phyloP scores from a whole-genome alignment of 495 filamentous ascomycete species.

The Penicillium coprophilum region DNA sequence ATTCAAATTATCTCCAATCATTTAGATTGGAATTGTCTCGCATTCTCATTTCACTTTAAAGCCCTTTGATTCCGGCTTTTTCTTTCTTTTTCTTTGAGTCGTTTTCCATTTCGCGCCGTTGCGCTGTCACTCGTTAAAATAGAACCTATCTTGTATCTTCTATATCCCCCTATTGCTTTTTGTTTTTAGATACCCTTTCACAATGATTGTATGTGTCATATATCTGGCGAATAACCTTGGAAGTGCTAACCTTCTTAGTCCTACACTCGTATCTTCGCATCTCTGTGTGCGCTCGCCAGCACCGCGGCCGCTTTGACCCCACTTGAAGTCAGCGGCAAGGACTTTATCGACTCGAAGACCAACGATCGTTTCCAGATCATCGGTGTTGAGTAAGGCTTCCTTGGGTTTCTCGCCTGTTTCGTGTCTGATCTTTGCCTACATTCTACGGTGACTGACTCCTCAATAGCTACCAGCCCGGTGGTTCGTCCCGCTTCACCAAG shows the following conservation, averaged over 20 bases:
- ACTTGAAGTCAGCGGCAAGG: constrained; percentile 68
- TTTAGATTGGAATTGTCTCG: neutral
- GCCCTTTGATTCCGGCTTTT: constrained; percentile 7
- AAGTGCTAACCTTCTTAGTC: constrained; percentile 20
- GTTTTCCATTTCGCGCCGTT: constrained; percentile 25
- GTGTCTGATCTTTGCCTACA: neutral
- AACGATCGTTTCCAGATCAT: constrained; percentile 84
- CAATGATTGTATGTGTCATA: neutral
- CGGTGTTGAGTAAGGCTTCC: constrained; percentile 67
- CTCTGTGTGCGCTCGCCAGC: constrained; percentile 44
- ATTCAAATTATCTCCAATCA: neutral
- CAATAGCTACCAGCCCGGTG: constrained; percentile 83
- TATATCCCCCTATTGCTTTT: neutral
- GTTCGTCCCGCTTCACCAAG: constrained; percentile 73
- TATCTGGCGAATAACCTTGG: constrained; percentile 1
- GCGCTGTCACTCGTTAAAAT: constrained; percentile 24
- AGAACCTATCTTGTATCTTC: neutral
- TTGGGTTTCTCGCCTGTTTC: too few species aligned
- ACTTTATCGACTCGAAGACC: constrained; percentile 81
- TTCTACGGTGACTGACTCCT: constrained; percentile 15
- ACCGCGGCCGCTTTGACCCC: constrained; percentile 67
- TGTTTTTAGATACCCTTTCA: constrained; percentile 4
- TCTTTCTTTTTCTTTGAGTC: constrained; percentile 21
- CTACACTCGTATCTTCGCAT: constrained; percentile 39
- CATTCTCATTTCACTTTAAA: constrained; percentile 5